Evolutionary conservation across 179 eudicot species (phyloP), one percentile per base, ranked within the genome.

Genomic region (Gypsophila paniculata): DNA sequence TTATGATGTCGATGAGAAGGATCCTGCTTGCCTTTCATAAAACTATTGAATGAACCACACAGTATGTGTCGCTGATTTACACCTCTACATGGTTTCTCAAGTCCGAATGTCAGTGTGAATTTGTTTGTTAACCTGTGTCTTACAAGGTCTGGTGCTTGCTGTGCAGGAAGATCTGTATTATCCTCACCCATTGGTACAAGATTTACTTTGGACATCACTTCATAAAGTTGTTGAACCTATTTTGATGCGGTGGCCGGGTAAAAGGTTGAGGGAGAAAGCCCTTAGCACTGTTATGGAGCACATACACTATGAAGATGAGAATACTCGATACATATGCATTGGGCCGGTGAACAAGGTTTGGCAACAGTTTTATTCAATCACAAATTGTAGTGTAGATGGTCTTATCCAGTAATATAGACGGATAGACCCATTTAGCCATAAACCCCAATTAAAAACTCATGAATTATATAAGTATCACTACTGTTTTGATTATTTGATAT

Each of bases 231-330:
- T 69, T 32, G 91, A 87, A 72, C 91, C 91, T 71, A 68, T 87
- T 71, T 75, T 89, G 77, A 76, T 73, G 84, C 79, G 72, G 12
- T 87, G 94, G 91, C 89, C 91, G 5, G 83, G 80, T 12, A 81
- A 76, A 63, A 82, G 51, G 74, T 69, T 89, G 59, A 85, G 94
- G 73, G 78, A 84, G 70, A 87, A 83, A 72, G 85, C 94, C n/a
- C 79, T 89, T 65, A 49, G 76, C 57, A 79, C 81, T 25, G 87
- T 75, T 39, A 87, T 89, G 88, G 86, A 87, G 73, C 91, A 87
- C 72, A 79, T 89, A 69, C 94, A 87, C 75, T 85, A 89, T 71
- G 94, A 89, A 76, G 94, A 89, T 77, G 91, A 87, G 73, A 89
- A 87, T 77, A 87, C 91, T 32, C 80, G 83, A 18, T 87, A 87